Base-by-base conservation (phyloP, 179 eudicot genomes). In the Beta macrorhiza region DNA sequence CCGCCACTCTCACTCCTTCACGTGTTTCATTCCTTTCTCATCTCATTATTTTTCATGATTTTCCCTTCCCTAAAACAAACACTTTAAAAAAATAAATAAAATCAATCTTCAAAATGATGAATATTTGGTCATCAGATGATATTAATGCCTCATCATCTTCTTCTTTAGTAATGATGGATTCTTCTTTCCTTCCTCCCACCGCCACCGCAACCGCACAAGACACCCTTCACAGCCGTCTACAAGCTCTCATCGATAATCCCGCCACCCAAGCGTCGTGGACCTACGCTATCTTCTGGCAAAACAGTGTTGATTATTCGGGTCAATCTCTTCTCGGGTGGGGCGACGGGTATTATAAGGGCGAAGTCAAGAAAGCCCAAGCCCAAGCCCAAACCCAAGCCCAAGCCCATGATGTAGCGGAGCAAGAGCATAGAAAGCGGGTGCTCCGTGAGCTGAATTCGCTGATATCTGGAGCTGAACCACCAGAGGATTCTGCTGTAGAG, bases 241-340 rank as follows among this genome's bases (percentile, higher is more conserved):
- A 92, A 53, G 76, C 94, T 4, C 63, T 95, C 12, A 91, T 93
- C 52, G 99, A 95, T 8, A 83, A 82, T 8, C 90, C 93, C 0
- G 72, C 77, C 20, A 7, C 75, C 75, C 42, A 37, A 37, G 88
- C 89, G 79, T 79, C 74, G 80, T 96, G 99, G 99, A 91, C 97
- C 7, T 96, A 96, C 84, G 99, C 98, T 17, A 94, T 96, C 57
- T 96, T 94, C 89, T 96, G 99, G 99, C 97, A 94, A 75, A 85
- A 85, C 59, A 80, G 77, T 29, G 76, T 82, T 5, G 92, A 87
- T 44, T 82, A 72, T 72, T 10, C 89, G 61, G 86, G 85, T 16
- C 84, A 84, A 7, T 44, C 89, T 1, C 14, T 89, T 0, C 82
- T 96, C 0, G 89, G 90, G 0, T 96, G 98, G 99, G 96, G 98